Conservation (phyloP, 1,139 yeast genomes). For the Meyerozyma athensensis region DNA sequence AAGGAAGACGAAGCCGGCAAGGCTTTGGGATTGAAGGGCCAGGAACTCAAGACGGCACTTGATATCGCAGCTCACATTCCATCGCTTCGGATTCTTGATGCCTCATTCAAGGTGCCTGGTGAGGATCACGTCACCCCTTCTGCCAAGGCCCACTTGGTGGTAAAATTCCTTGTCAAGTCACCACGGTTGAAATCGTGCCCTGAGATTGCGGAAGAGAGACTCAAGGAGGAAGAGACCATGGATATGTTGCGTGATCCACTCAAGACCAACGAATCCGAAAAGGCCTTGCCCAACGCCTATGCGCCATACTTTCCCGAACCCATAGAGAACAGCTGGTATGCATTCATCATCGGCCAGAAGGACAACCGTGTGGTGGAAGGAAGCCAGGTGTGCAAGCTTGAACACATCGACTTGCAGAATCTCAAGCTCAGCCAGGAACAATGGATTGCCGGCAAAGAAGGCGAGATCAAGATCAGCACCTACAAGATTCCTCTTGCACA, state of each 20-base stretch:
- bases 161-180: constrained; percentile 74
- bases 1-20: constrained; percentile 51
- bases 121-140: constrained; percentile 72
- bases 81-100: constrained; percentile 58
- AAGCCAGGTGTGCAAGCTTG: constrained; percentile 49
- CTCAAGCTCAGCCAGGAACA: constrained; percentile 46
- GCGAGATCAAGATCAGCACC: constrained; percentile 55
- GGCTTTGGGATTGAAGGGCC: constrained; percentile 52
- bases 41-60: constrained; percentile 45
- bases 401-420: constrained; percentile 53
- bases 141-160: constrained; percentile 67
- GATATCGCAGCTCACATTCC: constrained; percentile 67
- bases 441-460: constrained; percentile 44
- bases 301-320: constrained; percentile 72
- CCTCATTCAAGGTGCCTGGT: constrained; percentile 85
- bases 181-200: constrained; percentile 60
- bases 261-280: constrained; percentile 59
- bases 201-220: constrained; percentile 35
- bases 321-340: constrained; percentile 59
- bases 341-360: constrained; percentile 61
- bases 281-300: constrained; percentile 55
- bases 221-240: constrained; percentile 47
- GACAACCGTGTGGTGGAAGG: constrained; percentile 75
- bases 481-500: constrained; percentile 67
- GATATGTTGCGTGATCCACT: constrained; percentile 72